phyloP scores from a whole-genome alignment of 2,329 filamentous ascomycete species.

The Aspergillus fumigatus region DNA sequence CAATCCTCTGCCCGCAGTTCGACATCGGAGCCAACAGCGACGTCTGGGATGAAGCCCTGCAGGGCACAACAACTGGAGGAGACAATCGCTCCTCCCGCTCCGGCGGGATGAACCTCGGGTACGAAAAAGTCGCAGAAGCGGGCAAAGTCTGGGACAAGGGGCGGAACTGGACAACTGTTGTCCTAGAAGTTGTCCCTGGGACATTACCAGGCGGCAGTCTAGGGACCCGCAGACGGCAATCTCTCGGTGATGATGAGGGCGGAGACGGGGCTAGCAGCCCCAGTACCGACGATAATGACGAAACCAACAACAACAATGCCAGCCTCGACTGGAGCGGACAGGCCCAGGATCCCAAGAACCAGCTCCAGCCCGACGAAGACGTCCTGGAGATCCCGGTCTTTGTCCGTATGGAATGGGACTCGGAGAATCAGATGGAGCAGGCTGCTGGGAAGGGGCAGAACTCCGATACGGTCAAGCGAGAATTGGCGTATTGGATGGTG shows the following conservation, averaged over 20 bases:
- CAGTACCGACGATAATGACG: slow-evolving; percentile 27
- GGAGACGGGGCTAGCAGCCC: neutral
- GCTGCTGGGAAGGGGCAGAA: slow-evolving; percentile 45
- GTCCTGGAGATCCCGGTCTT: slow-evolving; percentile 89
- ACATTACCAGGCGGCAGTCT: slow-evolving; percentile 28
- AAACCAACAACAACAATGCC: slow-evolving; percentile 23
- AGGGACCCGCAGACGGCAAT: neutral
- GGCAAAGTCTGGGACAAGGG: slow-evolving; percentile 96
- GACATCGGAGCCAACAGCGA: slow-evolving; percentile 93
- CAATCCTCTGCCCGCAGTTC: slow-evolving; percentile 89
- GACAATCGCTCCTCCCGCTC: slow-evolving; percentile 40
- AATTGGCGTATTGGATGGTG: slow-evolving; percentile 94
- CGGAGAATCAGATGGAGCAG: slow-evolving; percentile 48
- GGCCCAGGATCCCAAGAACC: slow-evolving; percentile 7
- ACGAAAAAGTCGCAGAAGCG: slow-evolving; percentile 64
- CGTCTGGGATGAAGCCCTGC: slow-evolving; percentile 85
- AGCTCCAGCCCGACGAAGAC: slow-evolving; percentile 52
- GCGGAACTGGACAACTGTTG: slow-evolving; percentile 90
- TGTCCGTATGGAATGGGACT: slow-evolving; percentile 86
- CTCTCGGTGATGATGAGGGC: slow-evolving; percentile 24
- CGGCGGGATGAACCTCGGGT: slow-evolving; percentile 33
- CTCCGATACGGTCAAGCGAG: slow-evolving; percentile 69
- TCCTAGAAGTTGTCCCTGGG: slow-evolving; percentile 78
- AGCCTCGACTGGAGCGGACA: slow-evolving; percentile 25
- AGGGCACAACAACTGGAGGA: slow-evolving; percentile 38